Base-by-base conservation (phyloP, 108 stramenopile genomes). In the Cyclotella cryptica region DNA sequence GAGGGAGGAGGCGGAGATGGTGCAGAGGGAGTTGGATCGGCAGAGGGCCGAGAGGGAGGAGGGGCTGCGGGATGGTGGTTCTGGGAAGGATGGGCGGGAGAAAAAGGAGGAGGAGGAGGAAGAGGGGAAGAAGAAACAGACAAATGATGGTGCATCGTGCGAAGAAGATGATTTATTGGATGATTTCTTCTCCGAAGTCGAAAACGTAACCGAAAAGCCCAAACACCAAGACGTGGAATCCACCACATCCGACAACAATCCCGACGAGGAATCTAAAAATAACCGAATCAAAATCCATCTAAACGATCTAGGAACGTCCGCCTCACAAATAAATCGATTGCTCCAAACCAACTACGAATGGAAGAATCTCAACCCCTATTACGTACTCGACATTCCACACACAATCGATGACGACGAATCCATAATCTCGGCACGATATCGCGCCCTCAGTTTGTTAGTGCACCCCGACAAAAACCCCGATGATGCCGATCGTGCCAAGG, bases 171-270 rank as follows among this genome's bases (percentile, higher is more conserved):
- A 92, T 77, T 73, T 91, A 44, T 68, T 96, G 69, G 87, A 90
- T 74, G 95, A 92, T 72, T 96, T 96, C 57, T 96, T 96, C 70
- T 77, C 85, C 28, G 91, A 96, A 19, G 95, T 96, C 14, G 92
- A 96, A 77, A 85, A 90, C 51, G 95, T 77, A 35, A 75, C 86
- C 0, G 75, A 87, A 42, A 90, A 92, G 44, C 77, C 79, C 46
- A 84, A 87, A 63, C 78, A 75, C 28, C 18, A 5, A 12, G 30
- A 84, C 0, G 71, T 85, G 19, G 86, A 92, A 59, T 73, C 77
- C 60, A 83, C 78, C 61, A 66, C 74, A 27, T 43, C 79, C 45
- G 68, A 57, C 28, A 63, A 57, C 28, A 53, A 79, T 21, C 54
- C 63, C 26, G 57, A 81, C 21, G 58, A 74, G 10, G 77, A 83